Conservation (phyloP, 345 rosid species). For the Pistacia atlantica region DNA sequence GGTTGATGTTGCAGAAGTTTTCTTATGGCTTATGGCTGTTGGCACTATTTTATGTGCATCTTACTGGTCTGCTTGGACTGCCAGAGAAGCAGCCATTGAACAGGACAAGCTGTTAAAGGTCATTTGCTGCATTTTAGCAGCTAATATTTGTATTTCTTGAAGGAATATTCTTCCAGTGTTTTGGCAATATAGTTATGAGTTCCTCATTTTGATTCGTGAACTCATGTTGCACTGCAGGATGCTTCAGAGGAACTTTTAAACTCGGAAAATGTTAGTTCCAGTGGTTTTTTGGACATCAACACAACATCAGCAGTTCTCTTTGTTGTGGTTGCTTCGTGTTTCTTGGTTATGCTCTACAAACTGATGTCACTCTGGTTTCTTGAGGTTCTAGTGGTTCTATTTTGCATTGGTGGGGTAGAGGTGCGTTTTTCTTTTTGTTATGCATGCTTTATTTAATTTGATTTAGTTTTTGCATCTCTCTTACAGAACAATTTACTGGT, state of each 20-base stretch:
- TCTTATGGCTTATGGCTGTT: slow-evolving; percentile 98
- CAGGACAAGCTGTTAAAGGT: slow-evolving; percentile 94
- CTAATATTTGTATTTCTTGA: background rate
- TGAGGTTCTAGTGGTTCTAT: slow-evolving; percentile 87
- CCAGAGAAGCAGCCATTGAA: slow-evolving; percentile 85
- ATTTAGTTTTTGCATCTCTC: background rate
- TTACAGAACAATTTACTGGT: background rate
- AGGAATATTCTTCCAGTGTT: background rate
- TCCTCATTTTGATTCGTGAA: background rate
- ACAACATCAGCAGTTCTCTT: slow-evolving; percentile 73
- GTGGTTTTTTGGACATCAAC: slow-evolving; percentile 77
- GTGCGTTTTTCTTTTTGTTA: slow-evolving; percentile 37
- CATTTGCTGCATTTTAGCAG: slow-evolving; percentile 10
- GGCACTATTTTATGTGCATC: slow-evolving; percentile 90
- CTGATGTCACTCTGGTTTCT: slow-evolving; percentile 94
- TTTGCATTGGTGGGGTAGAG: slow-evolving; percentile 98
- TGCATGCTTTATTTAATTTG: background rate
- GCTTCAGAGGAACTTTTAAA: slow-evolving; percentile 60
- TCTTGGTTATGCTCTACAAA: slow-evolving; percentile 97
- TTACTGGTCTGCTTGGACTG: slow-evolving; percentile 95
- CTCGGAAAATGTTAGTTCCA: slow-evolving; percentile 47
- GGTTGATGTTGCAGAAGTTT: slow-evolving; percentile 97
- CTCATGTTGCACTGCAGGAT: slow-evolving; percentile 53
- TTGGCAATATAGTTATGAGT: slow-evolving; percentile 12
- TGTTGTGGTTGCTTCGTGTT: slow-evolving; percentile 92